These are phyloP conservation scores for Coleophoma crateriformis DNA, from an alignment of 2,329 filamentous ascomycete genomes.

Conservation along the genomic window DNA sequence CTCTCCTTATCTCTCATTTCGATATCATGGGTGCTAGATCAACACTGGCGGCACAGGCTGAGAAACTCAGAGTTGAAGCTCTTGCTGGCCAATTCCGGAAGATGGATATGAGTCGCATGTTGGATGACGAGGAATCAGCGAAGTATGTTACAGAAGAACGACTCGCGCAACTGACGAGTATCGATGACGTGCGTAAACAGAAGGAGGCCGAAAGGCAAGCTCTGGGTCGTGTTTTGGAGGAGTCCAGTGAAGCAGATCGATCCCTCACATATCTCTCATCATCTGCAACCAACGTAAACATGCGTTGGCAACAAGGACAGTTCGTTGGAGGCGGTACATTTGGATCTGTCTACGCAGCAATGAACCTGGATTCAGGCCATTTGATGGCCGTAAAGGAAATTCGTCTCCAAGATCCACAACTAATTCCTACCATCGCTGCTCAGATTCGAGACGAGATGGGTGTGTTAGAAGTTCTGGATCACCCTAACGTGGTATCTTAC, in stretches of 20 bases:
- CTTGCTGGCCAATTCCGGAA: conserved; percentile 70
- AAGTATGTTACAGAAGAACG: conserved; percentile 71
- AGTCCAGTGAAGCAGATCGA: conserved; percentile 90
- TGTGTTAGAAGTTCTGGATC: conserved; percentile 89
- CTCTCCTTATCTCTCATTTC: conserved; percentile 93
- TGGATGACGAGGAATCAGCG: conserved; percentile 82
- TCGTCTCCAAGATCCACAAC: conserved; percentile 88
- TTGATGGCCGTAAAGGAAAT: conserved; percentile 99
- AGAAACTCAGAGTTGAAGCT: conserved; percentile 82
- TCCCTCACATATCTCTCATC: conserved; percentile 92
- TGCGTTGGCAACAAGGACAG: conserved; percentile 98
- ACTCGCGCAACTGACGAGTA: conserved; percentile 62
- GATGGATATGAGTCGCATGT: conserved; percentile 67
- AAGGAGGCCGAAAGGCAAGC: conserved; percentile 82
- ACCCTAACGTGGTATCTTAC: conserved; percentile 96
- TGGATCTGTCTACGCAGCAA: conserved; percentile 93
- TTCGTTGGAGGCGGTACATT: conserved; percentile 97
- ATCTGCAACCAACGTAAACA: conserved; percentile 87
- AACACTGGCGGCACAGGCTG: conserved; percentile 86
- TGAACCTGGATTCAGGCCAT: conserved; percentile 93
- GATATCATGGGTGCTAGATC: conserved; percentile 98
- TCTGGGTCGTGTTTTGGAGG: conserved; percentile 85
- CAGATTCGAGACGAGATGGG: conserved; percentile 98
- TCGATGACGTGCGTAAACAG: conserved; percentile 74
- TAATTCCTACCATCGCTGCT: conserved; percentile 88